These are phyloP conservation scores for Wallacemonas collosoma DNA, from an alignment of 208 protist species.

Conservation along the genomic window DNA sequence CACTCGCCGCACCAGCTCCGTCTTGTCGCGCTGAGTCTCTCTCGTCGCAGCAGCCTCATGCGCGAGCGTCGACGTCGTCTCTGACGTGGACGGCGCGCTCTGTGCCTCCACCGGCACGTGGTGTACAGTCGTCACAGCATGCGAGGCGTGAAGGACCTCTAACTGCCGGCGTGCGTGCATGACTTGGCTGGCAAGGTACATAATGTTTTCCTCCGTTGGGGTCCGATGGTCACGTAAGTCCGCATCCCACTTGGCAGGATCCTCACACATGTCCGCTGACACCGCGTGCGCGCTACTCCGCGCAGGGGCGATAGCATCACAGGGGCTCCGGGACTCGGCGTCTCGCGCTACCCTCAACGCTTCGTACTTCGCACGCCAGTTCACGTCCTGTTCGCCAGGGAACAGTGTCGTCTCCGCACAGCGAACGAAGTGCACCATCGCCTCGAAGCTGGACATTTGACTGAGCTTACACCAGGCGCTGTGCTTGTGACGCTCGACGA, in stretches of 20 bases:
- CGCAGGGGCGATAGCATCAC: background rate
- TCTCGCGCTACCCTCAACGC: background rate
- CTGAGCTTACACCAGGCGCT: slow-evolving; percentile 72
- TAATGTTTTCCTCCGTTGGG: slow-evolving; percentile 46
- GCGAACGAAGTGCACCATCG: slow-evolving; percentile 87
- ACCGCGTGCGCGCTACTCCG: background rate
- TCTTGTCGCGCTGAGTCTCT: background rate
- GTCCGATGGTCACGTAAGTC: slow-evolving; percentile 44
- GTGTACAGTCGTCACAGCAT: background rate
- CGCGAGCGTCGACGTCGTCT: background rate
- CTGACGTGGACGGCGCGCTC: background rate
- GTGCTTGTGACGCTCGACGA: slow-evolving; percentile 69
- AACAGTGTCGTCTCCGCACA: slow-evolving; percentile 33
- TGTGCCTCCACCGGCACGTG: background rate
- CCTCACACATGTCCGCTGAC: background rate
- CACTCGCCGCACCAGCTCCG: background rate
- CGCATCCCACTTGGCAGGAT: slow-evolving; percentile 32
- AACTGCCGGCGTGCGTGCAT: slow-evolving; percentile 40
- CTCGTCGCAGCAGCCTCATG: background rate
- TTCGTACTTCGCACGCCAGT: background rate
- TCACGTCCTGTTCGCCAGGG: slow-evolving; percentile 12
- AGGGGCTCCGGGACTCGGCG: background rate
- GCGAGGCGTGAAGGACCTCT: background rate
- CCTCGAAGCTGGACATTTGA: slow-evolving; percentile 70
- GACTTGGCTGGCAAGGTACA: slow-evolving; percentile 49